Evolutionary conservation across 768 basidiomycete species (phyloP), one percentile per base, ranked within the genome.

Genomic region (Lentinula boryana): DNA sequence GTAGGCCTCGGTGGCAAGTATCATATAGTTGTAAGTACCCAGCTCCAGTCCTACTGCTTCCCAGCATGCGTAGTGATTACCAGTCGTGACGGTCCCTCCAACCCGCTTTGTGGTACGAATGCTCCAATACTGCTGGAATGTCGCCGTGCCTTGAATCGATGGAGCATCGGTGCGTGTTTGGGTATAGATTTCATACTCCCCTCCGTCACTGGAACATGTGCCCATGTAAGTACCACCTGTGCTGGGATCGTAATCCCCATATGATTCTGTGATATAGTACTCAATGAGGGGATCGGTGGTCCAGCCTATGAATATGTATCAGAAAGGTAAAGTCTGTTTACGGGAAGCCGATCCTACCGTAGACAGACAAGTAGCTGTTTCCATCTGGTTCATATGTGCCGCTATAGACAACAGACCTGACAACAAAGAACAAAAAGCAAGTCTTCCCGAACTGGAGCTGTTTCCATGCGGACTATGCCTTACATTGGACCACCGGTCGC

Each of bases 121-220:
- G 53, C 75, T 76, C 77, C 77, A 80, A 71, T 69, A 80, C 63
- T 80, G 79, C 63, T 74, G 65, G 71, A 81, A 80, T 16, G 78
- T 80, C 58, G 63, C 62, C 18, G 76, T 78, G 40, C 78, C 79
- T 8, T 66, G 48, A 65, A 79, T 79, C 5, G 79, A 79, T 2
- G 78, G 76, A 56, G 69, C 66, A 65, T 80, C 77, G 51, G 69
- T 66, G 55, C 76, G 76, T 51, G 64, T 62, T 61, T 70, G 74
- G 62, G 67, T 52, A 70, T 73, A 74, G 64, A 81, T 76, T 64
- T 77, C 67, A 72, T 81, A 81, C 51, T 3, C 36, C 6, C 36
- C 18, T 16, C 36, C 54, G 41, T 36, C 21, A 58, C 69, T 32
- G 23, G 49, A 50, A 27, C 49, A 50, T 3, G 74, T 70, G 49